Evolutionary conservation across 225 moss, liverwort and hornwort species (phyloP).

Genomic region (Physcomitrium patens): DNA sequence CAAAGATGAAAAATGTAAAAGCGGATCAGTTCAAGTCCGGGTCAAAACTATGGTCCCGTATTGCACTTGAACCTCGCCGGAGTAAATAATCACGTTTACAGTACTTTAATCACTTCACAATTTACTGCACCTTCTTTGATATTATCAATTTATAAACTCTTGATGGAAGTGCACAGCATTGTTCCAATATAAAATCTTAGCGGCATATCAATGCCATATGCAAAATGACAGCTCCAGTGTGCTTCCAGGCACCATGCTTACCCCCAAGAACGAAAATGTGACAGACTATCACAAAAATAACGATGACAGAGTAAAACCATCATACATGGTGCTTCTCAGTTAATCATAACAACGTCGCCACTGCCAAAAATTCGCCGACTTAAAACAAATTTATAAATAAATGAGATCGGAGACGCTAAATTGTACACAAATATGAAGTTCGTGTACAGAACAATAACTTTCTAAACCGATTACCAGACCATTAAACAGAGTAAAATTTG

Average conservation of each 20-base stretch:
- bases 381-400: not conserved
- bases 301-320: not conserved
- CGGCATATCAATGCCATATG: not conserved
- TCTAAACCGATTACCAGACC: conserved; percentile 12
- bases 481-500: conserved; percentile 5
- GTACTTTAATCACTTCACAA: not conserved
- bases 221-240: conserved; percentile 14
- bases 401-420: conserved; percentile 9
- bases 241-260: conserved; percentile 11
- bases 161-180: conserved; percentile 16
- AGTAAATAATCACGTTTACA: not conserved
- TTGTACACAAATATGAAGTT: conserved; percentile 18
- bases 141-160: not conserved
- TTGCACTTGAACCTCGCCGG: conserved; percentile 26
- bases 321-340: not conserved
- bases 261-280: not conserved
- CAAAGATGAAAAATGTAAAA: conserved; percentile 26
- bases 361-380: not conserved
- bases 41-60: conserved; percentile 16
- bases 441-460: conserved; percentile 13
- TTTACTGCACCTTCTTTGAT: conserved; percentile 10
- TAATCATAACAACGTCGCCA: conserved; percentile 18
- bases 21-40: conserved; percentile 25
- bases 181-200: conserved; percentile 8
- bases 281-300: conserved; percentile 13